A percentile compares a stretch with the other conserved stretches of the same genome.
Evolutionary conservation across 2,329 filamentous ascomycete species (phyloP).

Genomic region (Xylariaceae sp.): DNA sequence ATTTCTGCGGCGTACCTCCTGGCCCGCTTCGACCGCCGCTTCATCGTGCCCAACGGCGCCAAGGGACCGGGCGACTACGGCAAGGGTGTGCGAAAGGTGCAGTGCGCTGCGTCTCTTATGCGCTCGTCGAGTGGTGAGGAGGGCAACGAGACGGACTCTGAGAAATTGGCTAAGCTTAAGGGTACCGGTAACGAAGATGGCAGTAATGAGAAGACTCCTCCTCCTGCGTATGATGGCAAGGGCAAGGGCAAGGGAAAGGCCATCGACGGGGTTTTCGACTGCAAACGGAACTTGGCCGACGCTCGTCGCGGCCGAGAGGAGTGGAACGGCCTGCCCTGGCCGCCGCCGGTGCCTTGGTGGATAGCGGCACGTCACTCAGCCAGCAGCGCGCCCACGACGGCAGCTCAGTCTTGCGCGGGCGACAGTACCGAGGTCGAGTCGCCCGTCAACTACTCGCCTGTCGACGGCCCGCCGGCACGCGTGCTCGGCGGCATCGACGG

Average conservation of each 20-base stretch:
- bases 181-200: neutral
- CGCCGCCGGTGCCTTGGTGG: constrained; percentile 22
- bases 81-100: constrained; percentile 17
- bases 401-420: neutral
- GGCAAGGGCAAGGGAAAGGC: neutral
- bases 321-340: constrained; percentile 23
- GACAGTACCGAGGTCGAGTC: constrained; percentile 15
- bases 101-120: too few relatives aligned
- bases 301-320: constrained; percentile 3
- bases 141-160: constrained; percentile 11
- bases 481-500: constrained; percentile 21
- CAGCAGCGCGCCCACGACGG: neutral
- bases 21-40: constrained; percentile 75
- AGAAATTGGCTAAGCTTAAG: constrained; percentile 15
- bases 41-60: constrained; percentile 76
- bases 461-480: neutral
- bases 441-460: neutral
- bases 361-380: neutral
- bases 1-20: constrained; percentile 72
- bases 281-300: constrained; percentile 13
- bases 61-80: constrained; percentile 61
- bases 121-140: neutral
- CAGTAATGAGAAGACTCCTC: constrained; percentile 1
- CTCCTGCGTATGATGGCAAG: constrained; percentile 11
- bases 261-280: constrained; percentile 4